phyloP scores from a whole-genome alignment of 225 moss, liverwort and hornwort species.

The Takakia lepidozioides region DNA sequence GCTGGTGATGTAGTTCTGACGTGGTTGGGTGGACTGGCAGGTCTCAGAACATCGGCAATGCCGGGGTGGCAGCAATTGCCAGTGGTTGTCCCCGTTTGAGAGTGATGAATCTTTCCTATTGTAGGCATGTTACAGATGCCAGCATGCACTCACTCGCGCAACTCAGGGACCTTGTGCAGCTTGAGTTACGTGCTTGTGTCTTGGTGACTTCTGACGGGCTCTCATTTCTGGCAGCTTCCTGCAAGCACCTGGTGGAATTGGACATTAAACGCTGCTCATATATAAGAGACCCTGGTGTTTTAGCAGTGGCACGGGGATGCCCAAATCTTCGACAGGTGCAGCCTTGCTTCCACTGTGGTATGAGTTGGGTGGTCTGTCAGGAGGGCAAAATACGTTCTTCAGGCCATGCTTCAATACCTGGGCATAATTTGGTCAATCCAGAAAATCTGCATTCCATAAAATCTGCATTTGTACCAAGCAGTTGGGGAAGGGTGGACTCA shows the following conservation, averaged over 20 bases:
- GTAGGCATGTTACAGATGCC: constrained; percentile 49
- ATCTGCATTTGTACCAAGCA: too few species aligned
- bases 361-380: too few species aligned
- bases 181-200: constrained; percentile 14
- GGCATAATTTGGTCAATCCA: too few species aligned
- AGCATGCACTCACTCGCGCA: constrained; percentile 30
- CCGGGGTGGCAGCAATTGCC: constrained; percentile 56
- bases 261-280: constrained; percentile 15
- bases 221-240: constrained; percentile 3
- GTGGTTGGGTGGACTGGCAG: too few species aligned
- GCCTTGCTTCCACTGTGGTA: too few species aligned
- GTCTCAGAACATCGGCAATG: constrained; percentile 53
- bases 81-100: constrained; percentile 54
- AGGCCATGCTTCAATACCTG: too few species aligned
- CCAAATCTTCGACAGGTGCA: constrained; percentile 11
- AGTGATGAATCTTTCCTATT: constrained; percentile 61
- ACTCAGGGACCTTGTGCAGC: constrained; percentile 9
- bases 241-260: constrained; percentile 8
- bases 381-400: too few species aligned
- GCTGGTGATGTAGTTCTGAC: too few species aligned
- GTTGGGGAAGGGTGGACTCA: too few species aligned
- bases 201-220: constrained; percentile 14
- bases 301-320: constrained; percentile 15
- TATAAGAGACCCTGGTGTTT: constrained; percentile 14
- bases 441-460: too few species aligned